Percentiles rank a stretch among this genome's conserved stretches.
Evolutionary conservation across 2,329 filamentous ascomycete species (phyloP).

Genomic region (Diplodia seriata): DNA sequence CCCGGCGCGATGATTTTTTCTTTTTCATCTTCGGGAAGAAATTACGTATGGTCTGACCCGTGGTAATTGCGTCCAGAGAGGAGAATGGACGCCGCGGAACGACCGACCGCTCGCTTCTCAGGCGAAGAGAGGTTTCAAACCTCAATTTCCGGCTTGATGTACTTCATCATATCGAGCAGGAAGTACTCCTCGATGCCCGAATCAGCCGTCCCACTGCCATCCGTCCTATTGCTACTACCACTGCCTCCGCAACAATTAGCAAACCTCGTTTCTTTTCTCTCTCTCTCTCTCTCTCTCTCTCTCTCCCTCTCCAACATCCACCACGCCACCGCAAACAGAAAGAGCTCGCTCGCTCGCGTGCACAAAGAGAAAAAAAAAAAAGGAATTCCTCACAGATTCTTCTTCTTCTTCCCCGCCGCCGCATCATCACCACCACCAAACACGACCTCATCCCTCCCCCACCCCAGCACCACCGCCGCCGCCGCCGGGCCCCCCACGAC

Average conservation of each 20-base stretch:
- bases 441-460: conserved; percentile 24
- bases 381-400: background rate
- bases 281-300: too few species aligned
- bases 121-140: too few species aligned
- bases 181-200: conserved; percentile 11
- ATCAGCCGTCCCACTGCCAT: background rate
- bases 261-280: too few species aligned
- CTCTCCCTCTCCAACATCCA: background rate
- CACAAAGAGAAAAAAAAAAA: background rate
- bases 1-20: too few species aligned
- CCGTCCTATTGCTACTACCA: too few species aligned
- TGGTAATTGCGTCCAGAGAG: too few species aligned
- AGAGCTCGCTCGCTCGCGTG: background rate
- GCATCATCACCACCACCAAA: background rate
- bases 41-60: too few species aligned
- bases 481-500: conserved; percentile 25
- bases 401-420: too few species aligned
- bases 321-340: background rate
- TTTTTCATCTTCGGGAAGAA: too few species aligned
- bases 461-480: conserved; percentile 25
- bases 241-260: too few species aligned
- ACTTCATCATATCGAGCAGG: conserved; percentile 10
- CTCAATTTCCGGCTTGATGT: conserved; percentile 15
- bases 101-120: too few species aligned
- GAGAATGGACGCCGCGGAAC: too few species aligned